Conservation (phyloP, 1,284 basidiomycete genomes). For the Coniferiporia sulphurascens region DNA sequence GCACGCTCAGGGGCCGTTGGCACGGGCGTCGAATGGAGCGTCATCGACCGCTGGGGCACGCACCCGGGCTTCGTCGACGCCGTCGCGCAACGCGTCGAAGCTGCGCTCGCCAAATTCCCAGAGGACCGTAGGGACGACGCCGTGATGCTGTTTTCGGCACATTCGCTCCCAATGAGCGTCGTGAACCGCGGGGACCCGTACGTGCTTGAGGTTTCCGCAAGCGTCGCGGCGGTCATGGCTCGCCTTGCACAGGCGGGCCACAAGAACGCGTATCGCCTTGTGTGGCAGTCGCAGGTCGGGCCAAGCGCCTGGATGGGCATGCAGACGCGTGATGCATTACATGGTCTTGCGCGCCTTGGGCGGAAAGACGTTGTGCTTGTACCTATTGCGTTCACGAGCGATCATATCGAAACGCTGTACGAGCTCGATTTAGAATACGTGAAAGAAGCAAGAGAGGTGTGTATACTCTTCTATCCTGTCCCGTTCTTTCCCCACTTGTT, state of each 20-base stretch:
- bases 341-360: slow-evolving; percentile 87
- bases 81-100: slow-evolving; percentile 84
- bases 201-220: slow-evolving; percentile 91
- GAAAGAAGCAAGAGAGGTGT: slow-evolving; percentile 86
- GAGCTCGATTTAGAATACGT: slow-evolving; percentile 95
- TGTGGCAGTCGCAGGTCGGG: slow-evolving; percentile 98
- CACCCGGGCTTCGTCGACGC: slow-evolving; percentile 93
- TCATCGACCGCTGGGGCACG: slow-evolving; percentile 97
- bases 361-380: slow-evolving; percentile 87
- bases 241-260: slow-evolving; percentile 57
- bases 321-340: slow-evolving; percentile 89
- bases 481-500: background rate
- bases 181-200: slow-evolving; percentile 99
- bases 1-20: slow-evolving; percentile 52
- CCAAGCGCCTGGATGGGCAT: slow-evolving; percentile 98
- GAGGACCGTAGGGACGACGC: slow-evolving; percentile 64
- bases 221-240: slow-evolving; percentile 88
- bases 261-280: slow-evolving; percentile 79
- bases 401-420: slow-evolving; percentile 98
- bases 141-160: slow-evolving; percentile 94
- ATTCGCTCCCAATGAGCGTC: slow-evolving; percentile 95
- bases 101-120: slow-evolving; percentile 79
- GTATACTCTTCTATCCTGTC: slow-evolving; percentile 22
- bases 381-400: slow-evolving; percentile 97
- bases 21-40: slow-evolving; percentile 86